phyloP scores from a whole-genome alignment of 192 early-diverging fungal genomes.

The Funneliformis geosporum region DNA sequence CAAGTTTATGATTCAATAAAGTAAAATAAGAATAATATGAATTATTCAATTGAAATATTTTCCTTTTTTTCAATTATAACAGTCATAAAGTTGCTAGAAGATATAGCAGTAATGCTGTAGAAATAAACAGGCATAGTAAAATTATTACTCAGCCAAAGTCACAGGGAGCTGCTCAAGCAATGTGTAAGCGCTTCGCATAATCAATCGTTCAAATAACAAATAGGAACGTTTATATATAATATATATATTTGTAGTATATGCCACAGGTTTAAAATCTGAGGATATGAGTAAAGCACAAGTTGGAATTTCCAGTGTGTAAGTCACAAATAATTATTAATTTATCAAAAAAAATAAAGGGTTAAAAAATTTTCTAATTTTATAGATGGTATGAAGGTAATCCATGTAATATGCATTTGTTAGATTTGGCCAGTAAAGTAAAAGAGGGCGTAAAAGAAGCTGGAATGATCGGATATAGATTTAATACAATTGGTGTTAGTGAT shows the following conservation, averaged over 20 bases:
- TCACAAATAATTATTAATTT: conserved; percentile 1
- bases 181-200: conserved; percentile 66
- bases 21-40: background rate
- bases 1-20: no score
- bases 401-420: conserved; percentile 98
- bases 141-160: conserved; percentile 92
- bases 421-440: conserved; percentile 87
- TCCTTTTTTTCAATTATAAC: background rate
- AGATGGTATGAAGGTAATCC: conserved; percentile 99
- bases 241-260: conserved; percentile 66
- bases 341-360: background rate
- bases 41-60: background rate
- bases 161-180: conserved; percentile 96
- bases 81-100: conserved; percentile 32
- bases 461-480: conserved; percentile 95
- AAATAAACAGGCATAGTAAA: conserved; percentile 82
- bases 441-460: conserved; percentile 88
- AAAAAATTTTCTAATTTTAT: conserved; percentile 12
- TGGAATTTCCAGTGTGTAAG: conserved; percentile 93
- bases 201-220: background rate
- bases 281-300: conserved; percentile 91
- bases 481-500: conserved; percentile 97
- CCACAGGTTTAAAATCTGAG: conserved; percentile 82
- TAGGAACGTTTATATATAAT: background rate
- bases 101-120: conserved; percentile 30